Evolutionary conservation across 176 grass and related monocot species (phyloP).

Genomic region (maize (Zea mays)): Zm-B73-REFERENCE-NAM-5.0 NC_050102.1:8872001-8872500

Average conservation of each 20-base stretch:
- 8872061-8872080: not conserved
- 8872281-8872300: not conserved
- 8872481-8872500: too few relatives aligned
- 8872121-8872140: not conserved
- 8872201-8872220: fast-evolving
- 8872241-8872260: fast-evolving
- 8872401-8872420: not conserved
- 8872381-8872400: not conserved
- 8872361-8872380: not conserved
- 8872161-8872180: too few relatives aligned
- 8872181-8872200: not conserved
- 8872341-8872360: too few relatives aligned
- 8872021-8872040: not conserved
- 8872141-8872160: conserved; percentile 27
- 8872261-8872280: fast-evolving
- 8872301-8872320: conserved; percentile 14
- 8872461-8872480: too few relatives aligned
- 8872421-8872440: not conserved
- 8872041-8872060: conserved; percentile 13
- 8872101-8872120: not conserved
- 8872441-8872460: too few relatives aligned
- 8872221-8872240: fast-evolving
- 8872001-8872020: not conserved
- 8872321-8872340: not conserved
- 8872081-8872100: conserved; percentile 14